A percentile compares a stretch with the other conserved stretches of the same genome.
phyloP scores from a whole-genome alignment of 2,329 filamentous ascomycete species.

The Ascocoryne sarcoides region DNA sequence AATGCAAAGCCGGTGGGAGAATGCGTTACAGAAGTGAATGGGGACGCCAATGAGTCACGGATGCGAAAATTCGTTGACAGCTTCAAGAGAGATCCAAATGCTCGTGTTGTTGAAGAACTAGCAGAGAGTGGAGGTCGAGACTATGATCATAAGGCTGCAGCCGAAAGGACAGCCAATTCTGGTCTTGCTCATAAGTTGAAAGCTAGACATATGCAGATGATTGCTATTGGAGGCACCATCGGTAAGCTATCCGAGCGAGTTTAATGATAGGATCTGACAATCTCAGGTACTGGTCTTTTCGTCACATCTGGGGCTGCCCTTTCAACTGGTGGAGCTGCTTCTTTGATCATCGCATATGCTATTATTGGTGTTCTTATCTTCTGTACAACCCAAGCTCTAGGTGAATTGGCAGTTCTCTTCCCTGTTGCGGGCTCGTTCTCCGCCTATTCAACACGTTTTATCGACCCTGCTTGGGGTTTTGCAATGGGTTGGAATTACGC shows the following conservation, averaged over 20 bases:
- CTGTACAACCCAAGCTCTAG: slow-evolving; percentile 83
- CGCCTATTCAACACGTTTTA: slow-evolving; percentile 84
- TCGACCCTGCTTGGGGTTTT: slow-evolving; percentile 91
- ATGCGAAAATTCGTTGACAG: slow-evolving; percentile 20
- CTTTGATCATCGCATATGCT: slow-evolving; percentile 66
- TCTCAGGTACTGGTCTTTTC: slow-evolving; percentile 73
- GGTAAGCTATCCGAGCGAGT: slow-evolving; percentile 37
- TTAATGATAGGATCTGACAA: too few species aligned
- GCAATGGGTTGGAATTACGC: slow-evolving; percentile 93
- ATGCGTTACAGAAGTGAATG: too few species aligned
- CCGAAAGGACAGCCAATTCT: slow-evolving; percentile 58
- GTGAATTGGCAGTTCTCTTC: slow-evolving; percentile 84
- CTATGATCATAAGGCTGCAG: slow-evolving; percentile 55
- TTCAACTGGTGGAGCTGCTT: slow-evolving; percentile 65
- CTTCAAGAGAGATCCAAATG: slow-evolving; percentile 30
- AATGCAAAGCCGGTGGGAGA: too few species aligned
- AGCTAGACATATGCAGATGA: slow-evolving; percentile 49
- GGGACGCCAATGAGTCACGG: too few species aligned
- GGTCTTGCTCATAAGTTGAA: slow-evolving; percentile 54
- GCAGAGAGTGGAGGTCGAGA: slow-evolving; percentile 19
- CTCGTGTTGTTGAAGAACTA: slow-evolving; percentile 39
- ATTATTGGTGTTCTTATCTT: slow-evolving; percentile 83
- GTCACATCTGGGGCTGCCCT: slow-evolving; percentile 70
- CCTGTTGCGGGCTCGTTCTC: slow-evolving; percentile 89
- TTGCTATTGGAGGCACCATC: slow-evolving; percentile 36